These are phyloP conservation scores for Rhizopus arrhizus DNA, from an alignment of 371 early-diverging fungal species.

Conservation along the genomic window DNA sequence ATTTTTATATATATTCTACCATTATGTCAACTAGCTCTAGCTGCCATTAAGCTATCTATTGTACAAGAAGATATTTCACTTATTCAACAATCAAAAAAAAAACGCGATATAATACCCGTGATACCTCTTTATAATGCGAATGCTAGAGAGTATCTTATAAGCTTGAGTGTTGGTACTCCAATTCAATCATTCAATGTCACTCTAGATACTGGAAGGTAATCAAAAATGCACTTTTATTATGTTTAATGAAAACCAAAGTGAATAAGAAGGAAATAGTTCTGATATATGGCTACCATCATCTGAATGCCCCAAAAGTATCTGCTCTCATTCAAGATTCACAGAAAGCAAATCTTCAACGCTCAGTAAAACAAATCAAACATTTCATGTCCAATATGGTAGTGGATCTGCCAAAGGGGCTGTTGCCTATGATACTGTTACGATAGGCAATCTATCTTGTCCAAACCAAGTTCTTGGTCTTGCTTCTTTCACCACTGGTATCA, in stretches of 20 bases:
- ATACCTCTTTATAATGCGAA: constrained; percentile 33
- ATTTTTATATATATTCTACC: neutral
- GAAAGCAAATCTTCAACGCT: constrained; percentile 30
- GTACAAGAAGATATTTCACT: constrained; percentile 1
- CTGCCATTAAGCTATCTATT: constrained; percentile 6
- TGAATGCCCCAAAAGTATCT: constrained; percentile 27
- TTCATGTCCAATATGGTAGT: constrained; percentile 39
- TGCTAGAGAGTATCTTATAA: constrained; percentile 34
- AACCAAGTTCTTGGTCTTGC: constrained; percentile 39
- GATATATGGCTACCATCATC: constrained; percentile 48
- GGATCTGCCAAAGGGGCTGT: constrained; percentile 43
- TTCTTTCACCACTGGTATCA: constrained; percentile 17
- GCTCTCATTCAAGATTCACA: constrained; percentile 34
- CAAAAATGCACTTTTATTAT: neutral
- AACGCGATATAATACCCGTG: constrained; percentile 8
- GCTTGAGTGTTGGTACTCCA: constrained; percentile 42
- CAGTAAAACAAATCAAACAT: constrained; percentile 23
- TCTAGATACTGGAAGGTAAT: constrained; percentile 51
- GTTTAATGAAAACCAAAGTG: neutral
- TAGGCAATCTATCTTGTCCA: constrained; percentile 25
- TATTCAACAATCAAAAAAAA: neutral
- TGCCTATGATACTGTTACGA: constrained; percentile 33
- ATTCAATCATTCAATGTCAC: constrained; percentile 40
- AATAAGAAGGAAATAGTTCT: constrained; percentile 14
- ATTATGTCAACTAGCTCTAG: neutral